A percentile compares a stretch with the other conserved stretches of the same genome.
phyloP scores from a whole-genome alignment of 148 eudicot species.

The Pouteria glomerata region DNA sequence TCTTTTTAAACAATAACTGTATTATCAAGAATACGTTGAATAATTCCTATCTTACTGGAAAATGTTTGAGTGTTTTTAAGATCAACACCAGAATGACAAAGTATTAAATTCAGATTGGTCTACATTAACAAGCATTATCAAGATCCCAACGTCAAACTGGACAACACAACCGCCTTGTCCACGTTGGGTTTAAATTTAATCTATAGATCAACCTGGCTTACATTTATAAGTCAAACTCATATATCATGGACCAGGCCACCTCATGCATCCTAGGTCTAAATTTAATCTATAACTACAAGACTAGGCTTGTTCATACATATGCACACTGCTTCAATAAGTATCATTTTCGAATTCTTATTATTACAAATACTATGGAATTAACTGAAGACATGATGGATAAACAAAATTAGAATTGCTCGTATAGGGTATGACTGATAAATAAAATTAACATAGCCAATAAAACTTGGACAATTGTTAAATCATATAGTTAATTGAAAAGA shows the following conservation, averaged over 20 bases:
- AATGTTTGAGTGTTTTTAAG: neutral
- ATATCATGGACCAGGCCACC: neutral
- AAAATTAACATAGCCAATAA: neutral
- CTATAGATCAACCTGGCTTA: neutral
- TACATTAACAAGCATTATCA: neutral
- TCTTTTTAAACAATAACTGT: neutral
- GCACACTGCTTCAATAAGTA: no score
- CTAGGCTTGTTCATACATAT: no score
- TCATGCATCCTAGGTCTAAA: no score
- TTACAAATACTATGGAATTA: no score
- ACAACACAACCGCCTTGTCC: neutral
- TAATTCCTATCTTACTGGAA: neutral
- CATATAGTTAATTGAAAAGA: neutral
- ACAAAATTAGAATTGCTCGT: no score
- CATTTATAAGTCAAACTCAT: neutral
- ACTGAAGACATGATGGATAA: no score
- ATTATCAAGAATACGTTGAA: neutral
- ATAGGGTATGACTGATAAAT: neutral
- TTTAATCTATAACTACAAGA: no score
- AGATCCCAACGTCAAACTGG: neutral
- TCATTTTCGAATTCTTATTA: neutral
- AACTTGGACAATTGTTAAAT: neutral
- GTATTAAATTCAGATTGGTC: neutral
- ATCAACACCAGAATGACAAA: neutral
- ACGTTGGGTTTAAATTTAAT: neutral